These are phyloP conservation scores for Emydomyces testavorans DNA, from an alignment of 2,329 filamentous ascomycete genomes.

Conservation along the genomic window DNA sequence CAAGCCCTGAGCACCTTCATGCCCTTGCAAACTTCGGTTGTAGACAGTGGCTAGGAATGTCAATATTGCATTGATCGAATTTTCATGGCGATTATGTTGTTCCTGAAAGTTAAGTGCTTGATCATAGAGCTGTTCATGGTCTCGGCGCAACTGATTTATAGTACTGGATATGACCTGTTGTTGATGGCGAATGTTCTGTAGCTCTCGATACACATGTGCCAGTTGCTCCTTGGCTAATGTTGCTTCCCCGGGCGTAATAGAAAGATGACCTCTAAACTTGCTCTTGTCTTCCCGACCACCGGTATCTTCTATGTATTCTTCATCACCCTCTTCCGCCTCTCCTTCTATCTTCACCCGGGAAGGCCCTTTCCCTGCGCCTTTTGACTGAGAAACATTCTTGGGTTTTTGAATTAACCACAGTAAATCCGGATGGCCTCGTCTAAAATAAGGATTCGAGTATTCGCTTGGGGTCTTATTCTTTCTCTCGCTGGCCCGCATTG, in stretches of 20 bases:
- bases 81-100: constrained; percentile 91
- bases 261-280: constrained; percentile 32
- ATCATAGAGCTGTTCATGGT: constrained; percentile 78
- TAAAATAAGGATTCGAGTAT: constrained; percentile 95
- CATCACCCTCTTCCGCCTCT: constrained; percentile 57
- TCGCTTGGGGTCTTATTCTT: constrained; percentile 98
- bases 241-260: constrained; percentile 28
- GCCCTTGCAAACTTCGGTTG: constrained; percentile 79
- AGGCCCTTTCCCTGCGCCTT: constrained; percentile 36
- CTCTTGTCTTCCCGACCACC: constrained; percentile 26
- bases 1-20: constrained; percentile 62
- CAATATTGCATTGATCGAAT: constrained; percentile 96
- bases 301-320: constrained; percentile 40
- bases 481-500: constrained; percentile 90
- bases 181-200: constrained; percentile 71
- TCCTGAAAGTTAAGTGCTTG: constrained; percentile 83
- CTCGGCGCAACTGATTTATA: constrained; percentile 66
- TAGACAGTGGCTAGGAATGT: constrained; percentile 96
- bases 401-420: constrained; percentile 96
- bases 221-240: constrained; percentile 44
- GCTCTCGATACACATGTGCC: constrained; percentile 62
- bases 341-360: constrained; percentile 43
- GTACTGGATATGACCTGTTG: constrained; percentile 76
- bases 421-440: constrained; percentile 79
- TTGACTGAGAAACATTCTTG: constrained; percentile 55